These are phyloP conservation scores for Epichloe amarillans DNA, from an alignment of 2,329 filamentous ascomycete genomes.

Conservation along the genomic window DNA sequence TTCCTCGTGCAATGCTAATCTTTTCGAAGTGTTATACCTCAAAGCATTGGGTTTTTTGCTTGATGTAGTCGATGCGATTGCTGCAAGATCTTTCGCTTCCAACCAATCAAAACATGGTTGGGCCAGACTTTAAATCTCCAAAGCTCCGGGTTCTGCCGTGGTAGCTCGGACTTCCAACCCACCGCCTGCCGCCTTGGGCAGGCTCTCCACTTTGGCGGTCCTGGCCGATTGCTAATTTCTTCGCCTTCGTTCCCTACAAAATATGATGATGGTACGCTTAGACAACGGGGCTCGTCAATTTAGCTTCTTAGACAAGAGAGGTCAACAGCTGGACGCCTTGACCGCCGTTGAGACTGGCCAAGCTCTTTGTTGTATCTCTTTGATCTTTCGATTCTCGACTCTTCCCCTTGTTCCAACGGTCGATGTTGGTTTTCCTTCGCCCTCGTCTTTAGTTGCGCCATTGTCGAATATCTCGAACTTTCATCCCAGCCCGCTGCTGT, in stretches of 20 bases:
- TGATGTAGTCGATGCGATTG: not conserved
- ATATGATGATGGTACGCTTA: no score
- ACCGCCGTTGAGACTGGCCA: not conserved
- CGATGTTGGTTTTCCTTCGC: not conserved
- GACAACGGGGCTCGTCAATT: no score
- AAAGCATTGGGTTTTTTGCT: not conserved
- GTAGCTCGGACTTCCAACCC: not conserved
- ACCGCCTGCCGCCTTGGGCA: not conserved
- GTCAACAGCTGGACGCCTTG: not conserved
- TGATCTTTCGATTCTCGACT: not conserved
- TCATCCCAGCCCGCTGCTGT: not conserved
- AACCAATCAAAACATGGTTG: conserved; percentile 3
- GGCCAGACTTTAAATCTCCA: not conserved
- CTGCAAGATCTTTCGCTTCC: not conserved
- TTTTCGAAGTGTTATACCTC: not conserved
- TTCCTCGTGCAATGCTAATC: not conserved
- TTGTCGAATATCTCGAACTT: not conserved
- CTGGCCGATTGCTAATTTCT: no score
- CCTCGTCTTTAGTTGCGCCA: not conserved
- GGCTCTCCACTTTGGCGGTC: not conserved
- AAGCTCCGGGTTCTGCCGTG: not conserved
- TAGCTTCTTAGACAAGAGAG: not conserved
- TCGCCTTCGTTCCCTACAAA: no score
- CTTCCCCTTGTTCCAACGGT: not conserved
- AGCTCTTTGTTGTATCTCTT: not conserved